Conservation (phyloP, 148 eudicot species). For the Vaccinium vitisidaea region DNA sequence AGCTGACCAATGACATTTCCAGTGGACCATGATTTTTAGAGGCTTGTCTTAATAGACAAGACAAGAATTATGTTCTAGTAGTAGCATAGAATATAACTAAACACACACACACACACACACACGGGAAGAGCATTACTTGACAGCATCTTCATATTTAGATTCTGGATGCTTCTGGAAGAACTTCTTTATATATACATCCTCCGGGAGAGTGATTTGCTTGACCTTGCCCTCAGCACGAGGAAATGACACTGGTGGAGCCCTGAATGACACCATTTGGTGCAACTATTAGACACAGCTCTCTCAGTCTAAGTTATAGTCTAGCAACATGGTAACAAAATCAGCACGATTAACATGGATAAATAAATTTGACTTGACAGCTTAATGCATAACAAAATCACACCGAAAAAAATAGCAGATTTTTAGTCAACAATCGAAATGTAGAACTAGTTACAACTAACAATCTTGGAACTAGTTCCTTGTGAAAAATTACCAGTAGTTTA, state of each 20-base stretch:
- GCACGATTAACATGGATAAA: not conserved
- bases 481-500: not conserved
- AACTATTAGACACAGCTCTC: conserved; percentile 5
- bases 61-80: not conserved
- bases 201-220: conserved; percentile 64
- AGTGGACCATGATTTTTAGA: not conserved
- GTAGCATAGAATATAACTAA: not conserved
- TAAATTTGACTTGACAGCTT: not conserved
- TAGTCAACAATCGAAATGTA: not conserved
- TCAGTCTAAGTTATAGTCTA: not conserved
- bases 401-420: not conserved
- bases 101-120: not conserved
- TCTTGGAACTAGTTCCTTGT: not conserved
- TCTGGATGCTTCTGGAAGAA: conserved; percentile 72
- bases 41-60: not conserved
- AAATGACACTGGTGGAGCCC: conserved; percentile 86
- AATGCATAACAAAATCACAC: not conserved
- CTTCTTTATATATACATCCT: conserved; percentile 67
- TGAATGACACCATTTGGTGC: conserved; percentile 26
- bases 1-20: not conserved
- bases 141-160: conserved; percentile 72
- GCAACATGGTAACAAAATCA: not conserved
- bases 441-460: too few species aligned
- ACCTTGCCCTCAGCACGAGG: conserved; percentile 67
- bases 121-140: conserved; percentile 53